Evolutionary conservation across 352 stramenopile species (phyloP), one percentile per base, ranked within the genome.

Genomic region (Aphanomyces invadans): DNA sequence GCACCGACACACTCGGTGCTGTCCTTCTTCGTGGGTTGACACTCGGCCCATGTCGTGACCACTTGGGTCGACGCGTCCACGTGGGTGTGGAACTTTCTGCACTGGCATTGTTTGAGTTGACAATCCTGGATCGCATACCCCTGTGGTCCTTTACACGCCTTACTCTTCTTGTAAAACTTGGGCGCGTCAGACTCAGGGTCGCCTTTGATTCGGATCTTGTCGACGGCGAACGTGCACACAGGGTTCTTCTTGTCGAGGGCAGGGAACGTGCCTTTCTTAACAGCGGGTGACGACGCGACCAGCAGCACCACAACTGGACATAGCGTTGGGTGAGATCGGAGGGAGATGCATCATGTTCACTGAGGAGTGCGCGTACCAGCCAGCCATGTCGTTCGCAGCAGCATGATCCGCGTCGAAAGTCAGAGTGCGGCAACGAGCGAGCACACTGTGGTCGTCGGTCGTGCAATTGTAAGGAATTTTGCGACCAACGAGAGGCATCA

Each of bases 61-160:
- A 23, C 36, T 4, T 3, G 28, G 23, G 0, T 32, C 19, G 33
- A n/a, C 23, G n/a, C 36, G 21, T 55, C 48, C 15, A 63, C 55
- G 42, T 63, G 42, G 7, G 36, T 48, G 55, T 49, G 55, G 42
- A 53, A 63, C 4, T 52, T 63, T 1, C 55, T 23, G 42, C 55
- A 63, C 36, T 63, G 55, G 42, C 55, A 63, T 26, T 63, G 7
- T 19, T 63, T 52, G n/a, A 48, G 31, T 25, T 63, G 55, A 21
- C 55, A 63, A n/a, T 4, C 29, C 9, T 32, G 36, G 42, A 63
- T 63, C 36, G 55, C 55, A 63, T 63, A 63, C 11, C 55, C 55
- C 28, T 63, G 55, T 0, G 36, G 36, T 31, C 55, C 55, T n/a
- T 51, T 63, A 25, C 55, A 63, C 9, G 55, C 21, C 15, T 36